These are phyloP conservation scores for Aurantiochytrium sp. DNA, from an alignment of 108 stramenopile species.

Conservation along the genomic window DNA sequence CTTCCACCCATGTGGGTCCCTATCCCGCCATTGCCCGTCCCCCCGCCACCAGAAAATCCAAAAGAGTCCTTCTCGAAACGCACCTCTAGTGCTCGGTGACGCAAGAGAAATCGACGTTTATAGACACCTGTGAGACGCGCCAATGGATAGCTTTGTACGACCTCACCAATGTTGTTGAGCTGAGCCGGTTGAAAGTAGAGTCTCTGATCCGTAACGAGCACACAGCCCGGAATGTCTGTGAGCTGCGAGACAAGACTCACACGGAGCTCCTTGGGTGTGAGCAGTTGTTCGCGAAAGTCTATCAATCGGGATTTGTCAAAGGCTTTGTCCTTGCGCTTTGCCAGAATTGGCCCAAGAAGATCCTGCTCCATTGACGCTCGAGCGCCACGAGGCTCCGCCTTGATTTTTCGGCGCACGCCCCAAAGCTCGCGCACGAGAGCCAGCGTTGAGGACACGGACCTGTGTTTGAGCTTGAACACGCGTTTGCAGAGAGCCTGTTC, in stretches of 20 bases:
- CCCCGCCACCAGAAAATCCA: not conserved
- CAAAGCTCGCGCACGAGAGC: constrained; percentile 6
- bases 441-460: constrained; percentile 20
- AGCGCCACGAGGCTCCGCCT: not conserved
- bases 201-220: constrained; percentile 38
- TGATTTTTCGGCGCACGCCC: constrained; percentile 19
- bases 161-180: constrained; percentile 50
- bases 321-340: not conserved
- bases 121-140: constrained; percentile 19
- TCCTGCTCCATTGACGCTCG: constrained; percentile 17
- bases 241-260: constrained; percentile 32
- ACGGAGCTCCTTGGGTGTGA: not conserved
- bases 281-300: constrained; percentile 38
- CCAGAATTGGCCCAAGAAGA: constrained; percentile 28
- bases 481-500: constrained; percentile 14
- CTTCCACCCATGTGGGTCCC: not conserved
- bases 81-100: constrained; percentile 2
- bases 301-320: constrained; percentile 45
- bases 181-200: constrained; percentile 51
- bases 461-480: constrained; percentile 37
- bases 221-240: constrained; percentile 28
- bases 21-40: not conserved
- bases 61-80: not conserved
- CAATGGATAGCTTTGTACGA: constrained; percentile 25
- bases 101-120: constrained; percentile 24